A percentile compares a stretch with the other conserved stretches of the same genome.
phyloP scores from a whole-genome alignment of 129 eudicot species.

The Artemisia argyi region DNA sequence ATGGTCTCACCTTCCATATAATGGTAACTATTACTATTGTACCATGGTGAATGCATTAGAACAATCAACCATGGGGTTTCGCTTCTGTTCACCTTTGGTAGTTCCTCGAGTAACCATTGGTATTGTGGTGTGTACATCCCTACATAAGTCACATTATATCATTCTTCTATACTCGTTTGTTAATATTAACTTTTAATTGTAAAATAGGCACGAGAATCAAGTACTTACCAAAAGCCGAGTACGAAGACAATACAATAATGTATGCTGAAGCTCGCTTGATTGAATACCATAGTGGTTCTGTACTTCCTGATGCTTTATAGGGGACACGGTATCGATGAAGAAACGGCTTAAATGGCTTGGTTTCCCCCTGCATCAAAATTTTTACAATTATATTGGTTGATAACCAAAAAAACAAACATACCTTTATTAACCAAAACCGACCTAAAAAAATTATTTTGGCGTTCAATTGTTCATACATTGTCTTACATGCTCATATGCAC shows the following conservation, averaged over 20 bases:
- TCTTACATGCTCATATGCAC: too few relatives aligned
- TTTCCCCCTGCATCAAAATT: conserved; percentile 44
- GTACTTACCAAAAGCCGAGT: conserved; percentile 46
- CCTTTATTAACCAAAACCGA: too few relatives aligned
- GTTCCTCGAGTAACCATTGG: conserved; percentile 46
- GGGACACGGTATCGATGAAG: conserved; percentile 43
- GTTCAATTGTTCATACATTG: too few relatives aligned
- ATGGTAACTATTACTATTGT: conserved; percentile 49
- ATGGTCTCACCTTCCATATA: conserved; percentile 61
- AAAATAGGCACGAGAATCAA: neutral
- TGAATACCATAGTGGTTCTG: conserved; percentile 58
- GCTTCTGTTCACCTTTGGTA: conserved; percentile 46
- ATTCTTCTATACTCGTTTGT: neutral
- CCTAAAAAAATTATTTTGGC: too few relatives aligned
- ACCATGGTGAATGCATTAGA: conserved; percentile 60
- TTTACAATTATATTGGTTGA: neutral
- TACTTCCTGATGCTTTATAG: conserved; percentile 40
- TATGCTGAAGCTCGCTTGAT: conserved; percentile 59
- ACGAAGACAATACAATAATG: conserved; percentile 49
- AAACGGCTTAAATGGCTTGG: conserved; percentile 45
- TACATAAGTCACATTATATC: conserved; percentile 3
- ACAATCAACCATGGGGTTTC: conserved; percentile 69
- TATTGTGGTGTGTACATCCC: conserved; percentile 52
- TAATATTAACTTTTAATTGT: neutral
- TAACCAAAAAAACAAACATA: neutral